These are phyloP conservation scores for Aeminium ludgeri DNA, from an alignment of 495 filamentous ascomycete genomes.

Conservation along the genomic window DNA sequence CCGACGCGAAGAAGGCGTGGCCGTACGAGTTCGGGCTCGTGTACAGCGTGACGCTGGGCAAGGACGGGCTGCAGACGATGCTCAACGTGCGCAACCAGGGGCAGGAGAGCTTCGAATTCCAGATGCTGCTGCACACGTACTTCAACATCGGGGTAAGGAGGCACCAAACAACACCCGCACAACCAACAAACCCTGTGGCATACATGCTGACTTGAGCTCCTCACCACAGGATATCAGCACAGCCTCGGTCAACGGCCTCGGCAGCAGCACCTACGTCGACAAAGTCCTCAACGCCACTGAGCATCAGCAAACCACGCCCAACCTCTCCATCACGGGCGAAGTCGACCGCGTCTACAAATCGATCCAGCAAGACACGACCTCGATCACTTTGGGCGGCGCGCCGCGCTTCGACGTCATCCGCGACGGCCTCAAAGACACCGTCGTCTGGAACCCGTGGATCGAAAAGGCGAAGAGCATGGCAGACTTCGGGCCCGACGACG, in stretches of 20 bases:
- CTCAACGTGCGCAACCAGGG: slow-evolving; percentile 81
- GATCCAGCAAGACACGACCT: slow-evolving; percentile 32
- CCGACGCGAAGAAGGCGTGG: slow-evolving; percentile 49
- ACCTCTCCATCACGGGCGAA: slow-evolving; percentile 49
- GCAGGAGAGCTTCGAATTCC: slow-evolving; percentile 65
- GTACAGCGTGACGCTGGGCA: slow-evolving; percentile 74
- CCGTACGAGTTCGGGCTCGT: slow-evolving; percentile 74
- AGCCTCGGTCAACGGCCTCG: slow-evolving; percentile 53
- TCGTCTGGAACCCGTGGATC: slow-evolving; percentile 96
- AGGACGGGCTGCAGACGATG: slow-evolving; percentile 58
- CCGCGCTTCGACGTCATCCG: slow-evolving; percentile 53
- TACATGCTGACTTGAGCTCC: neutral
- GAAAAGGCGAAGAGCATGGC: slow-evolving; percentile 65
- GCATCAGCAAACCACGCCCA: slow-evolving; percentile 37
- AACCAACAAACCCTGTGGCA: too few relatives aligned
- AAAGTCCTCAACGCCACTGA: slow-evolving; percentile 49
- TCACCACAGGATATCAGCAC: slow-evolving; percentile 37
- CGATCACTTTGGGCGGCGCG: slow-evolving; percentile 42
- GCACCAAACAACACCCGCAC: neutral
- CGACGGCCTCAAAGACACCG: slow-evolving; percentile 67
- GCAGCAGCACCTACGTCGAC: slow-evolving; percentile 57
- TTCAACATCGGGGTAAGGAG: slow-evolving; percentile 54
- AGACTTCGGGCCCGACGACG: slow-evolving; percentile 80
- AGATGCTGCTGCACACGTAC: slow-evolving; percentile 85
- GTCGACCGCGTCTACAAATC: slow-evolving; percentile 61